These are phyloP conservation scores for Centella asiatica DNA, from an alignment of 129 eudicot genomes.

Conservation along the genomic window DNA sequence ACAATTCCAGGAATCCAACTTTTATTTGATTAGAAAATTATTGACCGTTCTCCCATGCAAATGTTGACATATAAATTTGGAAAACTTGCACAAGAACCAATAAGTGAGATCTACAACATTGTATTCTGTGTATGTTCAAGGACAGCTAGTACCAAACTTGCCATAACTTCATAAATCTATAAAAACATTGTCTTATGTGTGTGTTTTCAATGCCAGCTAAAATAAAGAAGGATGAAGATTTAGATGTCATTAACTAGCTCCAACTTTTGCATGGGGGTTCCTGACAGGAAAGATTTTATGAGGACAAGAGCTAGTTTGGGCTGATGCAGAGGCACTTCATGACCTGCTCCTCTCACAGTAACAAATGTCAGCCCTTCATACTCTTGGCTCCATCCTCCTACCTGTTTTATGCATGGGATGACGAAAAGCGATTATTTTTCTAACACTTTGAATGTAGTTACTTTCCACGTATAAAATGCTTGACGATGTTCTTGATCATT, in stretches of 20 bases:
- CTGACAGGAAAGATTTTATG: constrained; percentile 54
- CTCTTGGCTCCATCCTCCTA: constrained; percentile 79
- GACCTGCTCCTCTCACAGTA: constrained; percentile 87
- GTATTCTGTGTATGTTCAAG: no score
- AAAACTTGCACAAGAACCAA: no score
- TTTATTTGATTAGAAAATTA: no score
- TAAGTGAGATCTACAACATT: no score
- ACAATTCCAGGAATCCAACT: no score
- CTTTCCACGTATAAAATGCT: neutral
- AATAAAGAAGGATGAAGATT: neutral
- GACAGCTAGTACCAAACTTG: no score
- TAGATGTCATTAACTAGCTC: constrained; percentile 27
- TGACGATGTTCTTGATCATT: neutral
- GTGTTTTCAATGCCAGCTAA: neutral
- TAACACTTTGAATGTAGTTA: neutral
- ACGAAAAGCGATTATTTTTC: neutral
- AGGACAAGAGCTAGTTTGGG: constrained; percentile 75
- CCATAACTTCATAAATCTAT: no score
- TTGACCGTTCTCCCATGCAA: no score
- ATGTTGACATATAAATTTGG: no score
- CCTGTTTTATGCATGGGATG: constrained; percentile 33
- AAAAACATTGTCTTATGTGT: no score
- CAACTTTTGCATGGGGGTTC: constrained; percentile 50
- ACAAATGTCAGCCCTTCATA: constrained; percentile 80
- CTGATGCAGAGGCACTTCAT: constrained; percentile 81